Percentiles rank a stretch among this genome's conserved stretches.
Conservation (phyloP, 768 basidiomycete species). For the Scleroderma citrinum region DNA sequence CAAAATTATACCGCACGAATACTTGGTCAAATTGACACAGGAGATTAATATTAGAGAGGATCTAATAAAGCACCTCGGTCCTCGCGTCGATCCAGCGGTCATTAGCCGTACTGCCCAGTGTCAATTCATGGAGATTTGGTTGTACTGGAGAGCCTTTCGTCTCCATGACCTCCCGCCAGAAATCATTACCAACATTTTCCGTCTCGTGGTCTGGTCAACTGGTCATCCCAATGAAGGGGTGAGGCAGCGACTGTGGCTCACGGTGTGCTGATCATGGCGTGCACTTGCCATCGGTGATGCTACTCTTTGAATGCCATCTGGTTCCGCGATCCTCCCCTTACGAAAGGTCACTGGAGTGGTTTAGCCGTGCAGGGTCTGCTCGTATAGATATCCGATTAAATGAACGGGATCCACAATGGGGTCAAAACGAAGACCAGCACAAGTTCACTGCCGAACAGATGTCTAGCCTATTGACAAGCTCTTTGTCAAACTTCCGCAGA, state of each 20-base stretch:
- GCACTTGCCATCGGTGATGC: constrained; percentile 40
- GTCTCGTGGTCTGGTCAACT: constrained; percentile 51
- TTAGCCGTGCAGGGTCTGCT: constrained; percentile 49
- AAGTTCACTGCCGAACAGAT: constrained; percentile 40
- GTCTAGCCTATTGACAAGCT: constrained; percentile 44
- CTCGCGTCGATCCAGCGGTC: constrained; percentile 9
- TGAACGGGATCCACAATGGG: constrained; percentile 29
- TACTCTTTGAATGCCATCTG: constrained; percentile 59
- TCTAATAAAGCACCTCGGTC: constrained; percentile 15
- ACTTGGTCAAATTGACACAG: constrained; percentile 11
- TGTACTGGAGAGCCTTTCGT: constrained; percentile 43
- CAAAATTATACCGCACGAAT: constrained; percentile 2
- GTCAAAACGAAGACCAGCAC: constrained; percentile 21
- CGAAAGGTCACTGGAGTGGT: constrained; percentile 47
- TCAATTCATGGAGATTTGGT: constrained; percentile 17
- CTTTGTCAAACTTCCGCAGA: constrained; percentile 46
- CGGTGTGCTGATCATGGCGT: constrained; percentile 57
- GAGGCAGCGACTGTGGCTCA: constrained; percentile 40
- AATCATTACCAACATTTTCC: constrained; percentile 61
- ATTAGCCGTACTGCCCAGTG: constrained; percentile 14
- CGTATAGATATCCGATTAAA: constrained; percentile 60
- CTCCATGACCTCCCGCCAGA: constrained; percentile 61
- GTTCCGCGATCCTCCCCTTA: constrained; percentile 52
- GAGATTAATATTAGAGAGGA: constrained; percentile 14
- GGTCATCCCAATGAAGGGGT: constrained; percentile 31